Percentiles rank a stretch among this genome's conserved stretches.
These are phyloP conservation scores for Aspergillus hancockii DNA, from an alignment of 495 filamentous ascomycete species.

Conservation along the genomic window DNA sequence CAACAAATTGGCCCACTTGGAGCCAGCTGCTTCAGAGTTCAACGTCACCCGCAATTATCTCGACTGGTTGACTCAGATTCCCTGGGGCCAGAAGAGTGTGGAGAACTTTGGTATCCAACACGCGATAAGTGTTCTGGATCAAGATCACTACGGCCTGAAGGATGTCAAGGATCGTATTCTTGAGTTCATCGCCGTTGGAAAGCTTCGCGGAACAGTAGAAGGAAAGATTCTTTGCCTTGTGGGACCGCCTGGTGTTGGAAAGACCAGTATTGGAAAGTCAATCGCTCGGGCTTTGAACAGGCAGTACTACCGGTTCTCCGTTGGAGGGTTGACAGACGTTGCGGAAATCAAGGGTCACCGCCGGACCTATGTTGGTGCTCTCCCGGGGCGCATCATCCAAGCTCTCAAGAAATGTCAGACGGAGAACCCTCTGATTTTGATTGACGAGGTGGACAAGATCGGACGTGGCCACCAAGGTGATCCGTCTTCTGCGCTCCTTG, in stretches of 20 bases:
- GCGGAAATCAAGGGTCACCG: slow-evolving; percentile 99
- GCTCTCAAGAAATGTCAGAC: slow-evolving; percentile 99
- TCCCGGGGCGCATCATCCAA: slow-evolving; percentile 96
- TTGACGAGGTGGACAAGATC: slow-evolving; percentile 98
- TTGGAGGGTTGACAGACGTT: slow-evolving; percentile 94
- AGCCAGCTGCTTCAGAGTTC: slow-evolving; percentile 94
- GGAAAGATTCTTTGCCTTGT: slow-evolving; percentile 99
- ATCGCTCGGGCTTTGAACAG: slow-evolving; percentile 93
- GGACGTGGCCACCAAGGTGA: slow-evolving; percentile 95
- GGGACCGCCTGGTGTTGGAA: slow-evolving; percentile 93
- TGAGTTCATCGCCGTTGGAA: slow-evolving; percentile 98
- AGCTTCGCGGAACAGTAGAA: slow-evolving; percentile 94
- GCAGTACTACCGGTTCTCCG: slow-evolving; percentile 97
- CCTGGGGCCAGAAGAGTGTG: slow-evolving; percentile 93
- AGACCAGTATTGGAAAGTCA: slow-evolving; percentile 98
- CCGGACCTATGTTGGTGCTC: slow-evolving; percentile 92
- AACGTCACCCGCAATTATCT: slow-evolving; percentile 99
- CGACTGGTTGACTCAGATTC: slow-evolving; percentile 97
- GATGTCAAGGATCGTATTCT: slow-evolving; percentile 99
- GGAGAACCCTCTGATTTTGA: slow-evolving; percentile 93
- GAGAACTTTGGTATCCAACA: slow-evolving; percentile 96
- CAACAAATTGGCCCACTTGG: slow-evolving; percentile 92
- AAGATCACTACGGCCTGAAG: slow-evolving; percentile 96
- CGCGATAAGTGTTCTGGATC: slow-evolving; percentile 87
- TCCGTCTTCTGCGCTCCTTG: slow-evolving; percentile 89